Evolutionary conservation across 805 yeast genomes (phyloP).

Genomic region (Brettanomyces naardenensis): DNA sequence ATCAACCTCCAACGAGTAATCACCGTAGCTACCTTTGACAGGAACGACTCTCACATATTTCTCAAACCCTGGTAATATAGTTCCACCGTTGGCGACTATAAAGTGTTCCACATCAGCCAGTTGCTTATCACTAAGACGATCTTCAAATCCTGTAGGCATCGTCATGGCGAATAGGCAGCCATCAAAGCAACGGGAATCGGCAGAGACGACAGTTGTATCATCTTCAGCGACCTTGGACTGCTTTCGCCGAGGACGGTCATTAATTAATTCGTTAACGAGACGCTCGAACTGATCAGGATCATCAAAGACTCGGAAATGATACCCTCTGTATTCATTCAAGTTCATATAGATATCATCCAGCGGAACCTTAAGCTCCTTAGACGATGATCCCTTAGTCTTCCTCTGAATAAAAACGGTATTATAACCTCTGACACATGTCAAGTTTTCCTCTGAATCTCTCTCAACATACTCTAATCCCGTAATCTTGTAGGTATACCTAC

Average conservation of each 20-base stretch:
- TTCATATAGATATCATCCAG: conserved; percentile 8
- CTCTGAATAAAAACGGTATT: conserved; percentile 5
- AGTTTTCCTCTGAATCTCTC: not conserved
- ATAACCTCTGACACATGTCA: conserved; percentile 10
- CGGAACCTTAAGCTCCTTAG: conserved; percentile 4
- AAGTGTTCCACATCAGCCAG: conserved; percentile 9
- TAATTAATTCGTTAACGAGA: conserved; percentile 4
- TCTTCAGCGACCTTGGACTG: too few relatives aligned
- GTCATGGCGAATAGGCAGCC: conserved; percentile 34
- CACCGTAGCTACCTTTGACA: conserved; percentile 1
- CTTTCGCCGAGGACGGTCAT: not conserved
- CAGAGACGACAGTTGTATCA: not conserved
- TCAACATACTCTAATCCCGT: conserved; percentile 9
- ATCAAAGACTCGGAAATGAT: conserved; percentile 10
- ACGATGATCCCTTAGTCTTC: not conserved
- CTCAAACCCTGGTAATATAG: conserved; percentile 5
- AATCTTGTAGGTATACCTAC: conserved; percentile 5
- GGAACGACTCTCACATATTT: conserved; percentile 8
- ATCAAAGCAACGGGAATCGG: conserved; percentile 15
- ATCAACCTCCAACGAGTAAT: not conserved
- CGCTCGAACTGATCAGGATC: conserved; percentile 8
- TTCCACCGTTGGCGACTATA: not conserved
- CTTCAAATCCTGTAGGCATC: conserved; percentile 13
- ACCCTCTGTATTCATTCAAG: conserved; percentile 1
- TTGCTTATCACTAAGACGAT: conserved; percentile 25